Conservation (phyloP, 768 basidiomycete species). For the Tricholoma sp. region DNA sequence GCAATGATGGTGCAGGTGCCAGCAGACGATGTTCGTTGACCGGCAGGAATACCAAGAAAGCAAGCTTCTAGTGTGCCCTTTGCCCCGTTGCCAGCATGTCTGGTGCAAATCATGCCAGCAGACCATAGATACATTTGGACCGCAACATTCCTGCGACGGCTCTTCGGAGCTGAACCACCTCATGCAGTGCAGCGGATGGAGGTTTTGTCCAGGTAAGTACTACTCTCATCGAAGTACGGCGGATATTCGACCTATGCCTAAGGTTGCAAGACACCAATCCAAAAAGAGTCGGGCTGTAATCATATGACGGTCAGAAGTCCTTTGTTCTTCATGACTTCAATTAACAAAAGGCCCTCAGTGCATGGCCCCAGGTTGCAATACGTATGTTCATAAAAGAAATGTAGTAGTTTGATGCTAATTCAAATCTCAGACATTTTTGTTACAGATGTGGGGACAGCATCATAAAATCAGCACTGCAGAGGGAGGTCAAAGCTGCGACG, state of each 20-base stretch:
- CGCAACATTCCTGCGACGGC: conserved; percentile 55
- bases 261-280: conserved; percentile 46
- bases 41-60: conserved; percentile 37
- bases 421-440: conserved; percentile 39
- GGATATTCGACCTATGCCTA: background rate
- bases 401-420: background rate
- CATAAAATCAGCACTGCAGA: conserved; percentile 16
- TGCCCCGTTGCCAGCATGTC: conserved; percentile 38
- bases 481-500: conserved; percentile 1
- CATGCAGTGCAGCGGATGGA: conserved; percentile 57
- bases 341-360: conserved; percentile 30
- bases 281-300: conserved; percentile 49
- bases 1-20: conserved; percentile 35
- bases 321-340: background rate
- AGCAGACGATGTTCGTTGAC: conserved; percentile 44
- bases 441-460: conserved; percentile 47
- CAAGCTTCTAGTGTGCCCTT: conserved; percentile 44
- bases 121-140: conserved; percentile 29
- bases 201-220: conserved; percentile 50
- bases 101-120: conserved; percentile 65
- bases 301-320: conserved; percentile 48
- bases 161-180: conserved; percentile 47
- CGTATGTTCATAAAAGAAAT: conserved; percentile 18
- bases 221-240: conserved; percentile 2
- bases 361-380: conserved; percentile 52